Evolutionary conservation across 73 alveolate genomes (phyloP).

Genomic region (Symbiodinium pilosum): DNA sequence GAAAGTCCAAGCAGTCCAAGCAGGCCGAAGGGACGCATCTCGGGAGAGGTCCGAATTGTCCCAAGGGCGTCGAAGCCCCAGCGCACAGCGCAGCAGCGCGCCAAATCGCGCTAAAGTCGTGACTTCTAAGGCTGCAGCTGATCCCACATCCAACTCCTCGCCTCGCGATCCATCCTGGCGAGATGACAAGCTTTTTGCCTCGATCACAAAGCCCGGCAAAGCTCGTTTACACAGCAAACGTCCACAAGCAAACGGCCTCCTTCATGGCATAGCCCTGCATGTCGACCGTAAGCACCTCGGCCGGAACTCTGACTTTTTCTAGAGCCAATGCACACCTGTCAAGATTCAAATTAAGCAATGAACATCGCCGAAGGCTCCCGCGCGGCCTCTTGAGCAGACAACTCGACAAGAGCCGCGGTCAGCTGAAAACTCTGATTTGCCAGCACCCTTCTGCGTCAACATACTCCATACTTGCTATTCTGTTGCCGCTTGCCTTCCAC

Average conservation of each 20-base stretch:
- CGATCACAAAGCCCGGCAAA: no score
- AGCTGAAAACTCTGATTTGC: no score
- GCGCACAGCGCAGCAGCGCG: background rate
- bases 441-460: background rate
- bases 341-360: background rate
- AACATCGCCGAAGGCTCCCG: background rate
- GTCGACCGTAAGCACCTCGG: slow-evolving; percentile 41
- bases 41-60: no score
- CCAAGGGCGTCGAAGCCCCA: background rate
- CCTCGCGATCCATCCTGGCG: slow-evolving; percentile 4
- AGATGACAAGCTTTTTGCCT: background rate
- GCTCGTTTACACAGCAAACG: no score
- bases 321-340: background rate
- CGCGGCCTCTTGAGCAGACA: background rate
- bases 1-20: no score
- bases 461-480: background rate
- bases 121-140: no score
- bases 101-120: background rate
- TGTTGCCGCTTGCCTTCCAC: no score
- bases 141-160: background rate
- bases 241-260: no score
- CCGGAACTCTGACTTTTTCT: no score
- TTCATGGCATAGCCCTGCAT: slow-evolving; percentile 87
- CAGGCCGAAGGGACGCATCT: no score
- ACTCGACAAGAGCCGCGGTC: background rate